These are phyloP conservation scores for Silybum marianum DNA, from an alignment of 129 eudicot genomes.

Conservation along the genomic window DNA sequence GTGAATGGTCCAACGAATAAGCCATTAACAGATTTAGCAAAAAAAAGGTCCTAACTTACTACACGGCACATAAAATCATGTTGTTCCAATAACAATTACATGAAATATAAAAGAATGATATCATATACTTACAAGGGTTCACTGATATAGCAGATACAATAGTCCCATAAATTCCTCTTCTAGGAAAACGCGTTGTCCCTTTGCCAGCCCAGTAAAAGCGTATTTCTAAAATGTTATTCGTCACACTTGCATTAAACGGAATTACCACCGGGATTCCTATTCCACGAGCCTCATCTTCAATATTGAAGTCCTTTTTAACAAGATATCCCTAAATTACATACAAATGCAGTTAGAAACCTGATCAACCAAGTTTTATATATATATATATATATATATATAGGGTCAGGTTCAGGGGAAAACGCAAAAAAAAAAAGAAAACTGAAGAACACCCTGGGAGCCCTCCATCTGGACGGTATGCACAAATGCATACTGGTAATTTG, in stretches of 20 bases:
- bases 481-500: too few relatives aligned
- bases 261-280: slow-evolving; percentile 22
- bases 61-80: background rate
- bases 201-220: slow-evolving; percentile 52
- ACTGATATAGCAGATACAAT: slow-evolving; percentile 50
- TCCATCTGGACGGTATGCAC: too few relatives aligned
- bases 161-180: slow-evolving; percentile 47
- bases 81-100: background rate
- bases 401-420: too few relatives aligned
- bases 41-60: background rate
- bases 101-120: slow-evolving; percentile 3
- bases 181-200: slow-evolving; percentile 45
- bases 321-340: slow-evolving; percentile 31
- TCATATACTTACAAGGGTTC: slow-evolving; percentile 30
- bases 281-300: slow-evolving; percentile 35
- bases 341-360: background rate
- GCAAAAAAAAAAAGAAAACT: too few relatives aligned
- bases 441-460: too few relatives aligned
- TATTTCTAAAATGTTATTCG: slow-evolving; percentile 37
- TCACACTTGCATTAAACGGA: slow-evolving; percentile 24
- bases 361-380: background rate
- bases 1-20: background rate
- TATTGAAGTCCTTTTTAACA: slow-evolving; percentile 40
- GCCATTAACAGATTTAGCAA: background rate
- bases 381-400: background rate